A percentile compares a stretch with the other conserved stretches of the same genome.
These are phyloP conservation scores for Penicillium argentinense DNA, from an alignment of 495 filamentous ascomycete species.

Conservation along the genomic window DNA sequence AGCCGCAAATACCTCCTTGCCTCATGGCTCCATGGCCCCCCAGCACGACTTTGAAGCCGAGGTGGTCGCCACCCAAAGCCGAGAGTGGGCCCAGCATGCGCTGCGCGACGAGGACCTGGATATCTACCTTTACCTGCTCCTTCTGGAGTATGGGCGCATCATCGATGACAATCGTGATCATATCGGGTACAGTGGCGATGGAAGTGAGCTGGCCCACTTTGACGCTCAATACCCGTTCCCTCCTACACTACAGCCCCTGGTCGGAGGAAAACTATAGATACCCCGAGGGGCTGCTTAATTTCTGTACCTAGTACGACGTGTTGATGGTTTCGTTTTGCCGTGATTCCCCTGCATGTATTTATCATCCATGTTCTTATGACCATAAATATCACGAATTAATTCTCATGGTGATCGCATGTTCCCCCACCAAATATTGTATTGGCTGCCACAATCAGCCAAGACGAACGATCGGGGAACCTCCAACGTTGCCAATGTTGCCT, in stretches of 20 bases:
- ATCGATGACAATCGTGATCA: conserved; percentile 63
- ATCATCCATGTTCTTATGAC: neutral
- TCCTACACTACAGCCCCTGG: conserved; percentile 5
- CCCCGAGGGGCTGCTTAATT: too few species aligned
- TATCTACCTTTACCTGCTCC: conserved; percentile 64
- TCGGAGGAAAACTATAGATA: neutral
- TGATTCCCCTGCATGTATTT: neutral
- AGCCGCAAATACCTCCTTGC: conserved; percentile 3
- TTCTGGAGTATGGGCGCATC: conserved; percentile 71
- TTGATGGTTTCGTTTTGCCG: too few species aligned
- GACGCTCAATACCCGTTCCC: conserved; percentile 19
- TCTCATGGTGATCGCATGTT: too few species aligned
- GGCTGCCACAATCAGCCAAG: too few species aligned
- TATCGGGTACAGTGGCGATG: conserved; percentile 63
- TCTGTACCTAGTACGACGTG: too few species aligned
- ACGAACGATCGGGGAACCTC: too few species aligned
- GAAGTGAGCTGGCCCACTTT: conserved; percentile 26
- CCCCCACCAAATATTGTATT: too few species aligned
- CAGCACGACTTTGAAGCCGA: conserved; percentile 59
- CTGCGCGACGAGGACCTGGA: conserved; percentile 71
- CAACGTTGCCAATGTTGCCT: too few species aligned
- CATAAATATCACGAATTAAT: neutral
- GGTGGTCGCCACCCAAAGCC: conserved; percentile 60
- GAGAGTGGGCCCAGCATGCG: conserved; percentile 68
- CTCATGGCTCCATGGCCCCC: conserved; percentile 12